Percentiles rank a stretch among this genome's conserved stretches.
These are phyloP conservation scores for Alternaria arborescens DNA, from an alignment of 2,329 filamentous ascomycete genomes.

Conservation along the genomic window DNA sequence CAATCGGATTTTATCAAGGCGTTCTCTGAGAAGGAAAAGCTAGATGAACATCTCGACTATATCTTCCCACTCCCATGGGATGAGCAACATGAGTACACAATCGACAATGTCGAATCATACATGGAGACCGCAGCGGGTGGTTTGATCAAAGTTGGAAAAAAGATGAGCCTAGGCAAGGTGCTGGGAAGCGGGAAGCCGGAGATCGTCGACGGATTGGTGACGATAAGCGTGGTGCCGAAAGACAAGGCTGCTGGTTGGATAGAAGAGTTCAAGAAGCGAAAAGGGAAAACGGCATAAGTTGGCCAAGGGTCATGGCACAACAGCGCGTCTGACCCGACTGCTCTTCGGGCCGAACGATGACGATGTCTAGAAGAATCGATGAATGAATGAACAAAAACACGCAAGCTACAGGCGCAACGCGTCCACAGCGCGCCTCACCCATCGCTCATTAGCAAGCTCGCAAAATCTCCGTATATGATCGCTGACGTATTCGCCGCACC, in stretches of 20 bases:
- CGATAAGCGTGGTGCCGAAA: constrained; percentile 82
- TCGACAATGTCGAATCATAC: constrained; percentile 79
- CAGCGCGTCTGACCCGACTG: background rate
- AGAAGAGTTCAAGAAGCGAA: constrained; percentile 81
- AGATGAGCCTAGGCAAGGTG: constrained; percentile 77
- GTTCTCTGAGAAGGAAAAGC: constrained; percentile 77
- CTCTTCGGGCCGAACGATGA: constrained; percentile 1
- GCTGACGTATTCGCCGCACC: background rate
- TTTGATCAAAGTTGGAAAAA: constrained; percentile 88
- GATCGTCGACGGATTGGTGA: constrained; percentile 85
- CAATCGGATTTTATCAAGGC: constrained; percentile 92
- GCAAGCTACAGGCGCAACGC: background rate
- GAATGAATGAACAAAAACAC: background rate
- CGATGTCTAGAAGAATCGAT: background rate
- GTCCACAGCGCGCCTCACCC: background rate
- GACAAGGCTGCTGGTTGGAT: constrained; percentile 77
- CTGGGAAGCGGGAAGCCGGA: constrained; percentile 80
- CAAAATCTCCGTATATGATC: constrained; percentile 4
- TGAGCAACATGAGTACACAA: constrained; percentile 68
- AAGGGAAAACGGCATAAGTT: constrained; percentile 23
- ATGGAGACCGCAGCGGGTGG: constrained; percentile 84
- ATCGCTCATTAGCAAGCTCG: background rate
- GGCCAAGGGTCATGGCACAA: background rate
- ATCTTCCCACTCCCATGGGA: constrained; percentile 94
- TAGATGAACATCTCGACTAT: constrained; percentile 82